Evolutionary conservation across 78 protist species (phyloP).

Genomic region (Dictyostelium capitatum): DNA sequence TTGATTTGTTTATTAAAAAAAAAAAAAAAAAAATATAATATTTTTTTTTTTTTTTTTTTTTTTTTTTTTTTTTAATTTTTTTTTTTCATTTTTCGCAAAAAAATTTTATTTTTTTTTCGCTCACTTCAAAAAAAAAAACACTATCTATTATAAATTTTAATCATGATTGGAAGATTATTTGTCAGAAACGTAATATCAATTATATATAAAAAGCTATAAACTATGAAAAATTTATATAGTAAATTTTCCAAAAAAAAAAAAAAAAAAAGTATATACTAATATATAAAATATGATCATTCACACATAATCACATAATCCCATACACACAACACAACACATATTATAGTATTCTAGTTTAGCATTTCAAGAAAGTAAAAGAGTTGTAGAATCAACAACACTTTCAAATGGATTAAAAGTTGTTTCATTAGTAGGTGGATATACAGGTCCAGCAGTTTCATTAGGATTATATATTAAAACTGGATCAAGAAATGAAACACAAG

Average conservation of each 20-base stretch:
- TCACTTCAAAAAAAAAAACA: no score
- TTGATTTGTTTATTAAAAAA: no score
- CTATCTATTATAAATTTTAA: no score
- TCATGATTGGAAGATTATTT: slow-evolving; percentile 6
- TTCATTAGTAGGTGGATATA: slow-evolving; percentile 68
- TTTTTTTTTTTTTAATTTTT: no score
- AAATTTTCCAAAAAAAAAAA: not conserved
- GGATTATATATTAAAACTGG: slow-evolving; percentile 72
- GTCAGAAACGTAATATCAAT: not conserved
- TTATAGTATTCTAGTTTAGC: not conserved
- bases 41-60: no score
- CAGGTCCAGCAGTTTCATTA: slow-evolving; percentile 71
- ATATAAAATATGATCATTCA: not conserved
- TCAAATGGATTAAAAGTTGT: slow-evolving; percentile 77
- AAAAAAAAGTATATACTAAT: not conserved
- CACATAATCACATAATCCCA: no score
- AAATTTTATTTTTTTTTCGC: no score
- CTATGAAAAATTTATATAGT: no score
- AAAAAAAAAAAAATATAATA: no score
- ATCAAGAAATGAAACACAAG: slow-evolving; percentile 69
- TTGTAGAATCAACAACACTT: slow-evolving; percentile 50
- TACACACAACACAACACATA: not conserved
- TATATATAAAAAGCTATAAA: not conserved
- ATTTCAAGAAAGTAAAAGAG: slow-evolving; percentile 57
- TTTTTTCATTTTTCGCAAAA: no score